A percentile compares a stretch with the other conserved stretches of the same genome.
Evolutionary conservation across 352 stramenopile genomes (phyloP).

Genomic region (Phytophthora syringae): DNA sequence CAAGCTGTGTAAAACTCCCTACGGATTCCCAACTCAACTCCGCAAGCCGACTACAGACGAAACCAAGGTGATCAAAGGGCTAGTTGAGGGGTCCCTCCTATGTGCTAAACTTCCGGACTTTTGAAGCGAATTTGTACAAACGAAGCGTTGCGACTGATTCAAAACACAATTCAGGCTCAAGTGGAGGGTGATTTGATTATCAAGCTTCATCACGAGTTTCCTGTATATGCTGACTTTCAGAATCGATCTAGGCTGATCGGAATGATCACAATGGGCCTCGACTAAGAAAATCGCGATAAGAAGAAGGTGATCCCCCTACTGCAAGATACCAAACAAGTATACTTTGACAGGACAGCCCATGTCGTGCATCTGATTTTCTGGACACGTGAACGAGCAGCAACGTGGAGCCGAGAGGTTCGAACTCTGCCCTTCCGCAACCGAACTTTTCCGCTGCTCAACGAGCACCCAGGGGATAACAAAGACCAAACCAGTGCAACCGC

Average conservation of each 20-base stretch:
- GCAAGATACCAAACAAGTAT: constrained; percentile 9
- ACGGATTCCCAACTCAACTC: too few relatives aligned
- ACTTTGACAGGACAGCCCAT: not conserved
- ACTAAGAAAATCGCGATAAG: not conserved
- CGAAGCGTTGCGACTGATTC: not conserved
- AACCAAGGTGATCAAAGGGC: too few relatives aligned
- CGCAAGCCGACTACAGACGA: too few relatives aligned
- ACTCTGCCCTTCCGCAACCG: constrained; percentile 1
- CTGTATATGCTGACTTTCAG: constrained; percentile 8
- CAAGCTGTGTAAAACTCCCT: too few relatives aligned
- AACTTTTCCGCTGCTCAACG: not conserved
- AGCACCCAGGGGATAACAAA: not conserved
- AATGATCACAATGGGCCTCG: not conserved
- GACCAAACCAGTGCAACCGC: too few relatives aligned
- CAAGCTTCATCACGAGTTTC: not conserved
- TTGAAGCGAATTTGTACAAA: too few relatives aligned
- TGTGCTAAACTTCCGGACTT: too few relatives aligned
- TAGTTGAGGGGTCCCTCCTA: not conserved
- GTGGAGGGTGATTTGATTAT: constrained; percentile 16
- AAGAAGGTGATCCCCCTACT: not conserved
- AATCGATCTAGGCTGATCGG: too few relatives aligned
- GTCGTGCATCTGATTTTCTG: constrained; percentile 13
- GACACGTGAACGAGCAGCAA: not conserved
- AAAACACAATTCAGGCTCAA: constrained; percentile 11
- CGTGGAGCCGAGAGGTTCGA: not conserved